A percentile compares a stretch with the other conserved stretches of the same genome.
Conservation (phyloP, 2,329 filamentous ascomycete genomes). For the Aspergillus arachidicola region DNA sequence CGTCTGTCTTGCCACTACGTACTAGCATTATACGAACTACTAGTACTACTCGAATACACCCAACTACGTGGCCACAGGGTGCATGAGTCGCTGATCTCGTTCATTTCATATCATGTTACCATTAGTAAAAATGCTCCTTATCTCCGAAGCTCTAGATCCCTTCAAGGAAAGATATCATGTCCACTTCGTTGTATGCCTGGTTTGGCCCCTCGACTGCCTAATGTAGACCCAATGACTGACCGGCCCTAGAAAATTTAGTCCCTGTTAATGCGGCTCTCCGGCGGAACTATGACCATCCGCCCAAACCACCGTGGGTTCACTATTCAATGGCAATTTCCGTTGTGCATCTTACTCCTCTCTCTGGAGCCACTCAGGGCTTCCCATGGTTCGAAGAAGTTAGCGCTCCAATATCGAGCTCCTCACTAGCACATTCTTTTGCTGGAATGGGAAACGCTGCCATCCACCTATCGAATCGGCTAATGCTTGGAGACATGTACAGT, state of each 20-base stretch:
- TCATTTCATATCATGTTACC: not conserved
- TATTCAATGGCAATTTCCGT: slow-evolving; percentile 1
- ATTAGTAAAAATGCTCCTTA: not conserved
- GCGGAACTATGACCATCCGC: not conserved
- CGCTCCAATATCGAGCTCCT: not conserved
- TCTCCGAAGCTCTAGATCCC: not conserved
- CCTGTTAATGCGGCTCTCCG: slow-evolving; percentile 2
- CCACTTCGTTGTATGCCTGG: not conserved
- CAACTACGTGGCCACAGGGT: not conserved
- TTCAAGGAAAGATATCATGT: not conserved
- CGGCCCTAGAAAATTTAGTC: not conserved
- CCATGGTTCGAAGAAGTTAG: slow-evolving; percentile 3
- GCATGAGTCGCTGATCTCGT: not conserved
- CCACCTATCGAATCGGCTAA: not conserved
- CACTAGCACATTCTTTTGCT: not conserved
- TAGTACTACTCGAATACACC: not conserved
- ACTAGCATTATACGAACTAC: not conserved
- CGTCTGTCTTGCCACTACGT: not conserved
- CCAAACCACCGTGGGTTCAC: not conserved
- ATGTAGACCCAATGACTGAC: not conserved
- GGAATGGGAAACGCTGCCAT: not conserved
- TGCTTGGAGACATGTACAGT: not conserved
- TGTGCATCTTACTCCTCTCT: not conserved
- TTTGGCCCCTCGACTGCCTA: slow-evolving; percentile 1
- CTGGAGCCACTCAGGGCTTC: slow-evolving; percentile 2